Evolutionary conservation across 75 land plant species (phyloP).

Genomic region (Adiantum capillusveneris): DNA sequence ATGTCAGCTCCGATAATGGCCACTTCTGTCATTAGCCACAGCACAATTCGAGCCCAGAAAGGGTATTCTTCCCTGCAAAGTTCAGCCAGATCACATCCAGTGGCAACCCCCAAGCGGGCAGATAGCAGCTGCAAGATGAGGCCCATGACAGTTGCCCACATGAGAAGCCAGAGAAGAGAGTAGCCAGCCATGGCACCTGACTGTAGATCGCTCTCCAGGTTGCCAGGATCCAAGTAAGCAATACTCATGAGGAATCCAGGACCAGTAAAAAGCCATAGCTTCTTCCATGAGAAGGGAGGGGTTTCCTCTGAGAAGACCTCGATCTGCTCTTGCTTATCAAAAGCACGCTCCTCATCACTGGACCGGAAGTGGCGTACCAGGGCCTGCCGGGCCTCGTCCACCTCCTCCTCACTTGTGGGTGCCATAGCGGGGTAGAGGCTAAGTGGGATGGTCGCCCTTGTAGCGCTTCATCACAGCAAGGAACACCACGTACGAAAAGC

Average conservation of each 20-base stretch:
- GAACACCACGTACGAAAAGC: too few relatives aligned
- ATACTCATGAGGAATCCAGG: slow-evolving; percentile 89
- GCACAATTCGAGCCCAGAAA: slow-evolving; percentile 38
- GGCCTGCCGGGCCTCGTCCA: neutral
- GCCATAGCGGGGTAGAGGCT: too few relatives aligned
- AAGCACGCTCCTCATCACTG: slow-evolving; percentile 24
- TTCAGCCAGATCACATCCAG: slow-evolving; percentile 85
- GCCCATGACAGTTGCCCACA: slow-evolving; percentile 85
- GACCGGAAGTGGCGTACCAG: slow-evolving; percentile 1
- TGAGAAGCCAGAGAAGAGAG: slow-evolving; percentile 69
- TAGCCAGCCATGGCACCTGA: slow-evolving; percentile 75
- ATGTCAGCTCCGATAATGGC: slow-evolving; percentile 90
- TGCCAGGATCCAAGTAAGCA: slow-evolving; percentile 80
- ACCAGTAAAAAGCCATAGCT: slow-evolving; percentile 82
- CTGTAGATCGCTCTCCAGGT: slow-evolving; percentile 74
- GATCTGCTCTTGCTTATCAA: slow-evolving; percentile 33
- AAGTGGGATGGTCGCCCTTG: too few relatives aligned
- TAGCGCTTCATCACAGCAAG: too few relatives aligned
- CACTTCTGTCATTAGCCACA: slow-evolving; percentile 89
- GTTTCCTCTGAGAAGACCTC: too few relatives aligned
- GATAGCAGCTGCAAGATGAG: slow-evolving; percentile 67
- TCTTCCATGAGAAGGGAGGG: slow-evolving; percentile 71
- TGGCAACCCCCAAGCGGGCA: slow-evolving; percentile 84
- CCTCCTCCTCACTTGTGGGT: too few relatives aligned
- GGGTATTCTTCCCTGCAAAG: slow-evolving; percentile 82